Evolutionary conservation across 2,329 filamentous ascomycete species (phyloP).

Genomic region (Nigrograna mackinnonii): DNA sequence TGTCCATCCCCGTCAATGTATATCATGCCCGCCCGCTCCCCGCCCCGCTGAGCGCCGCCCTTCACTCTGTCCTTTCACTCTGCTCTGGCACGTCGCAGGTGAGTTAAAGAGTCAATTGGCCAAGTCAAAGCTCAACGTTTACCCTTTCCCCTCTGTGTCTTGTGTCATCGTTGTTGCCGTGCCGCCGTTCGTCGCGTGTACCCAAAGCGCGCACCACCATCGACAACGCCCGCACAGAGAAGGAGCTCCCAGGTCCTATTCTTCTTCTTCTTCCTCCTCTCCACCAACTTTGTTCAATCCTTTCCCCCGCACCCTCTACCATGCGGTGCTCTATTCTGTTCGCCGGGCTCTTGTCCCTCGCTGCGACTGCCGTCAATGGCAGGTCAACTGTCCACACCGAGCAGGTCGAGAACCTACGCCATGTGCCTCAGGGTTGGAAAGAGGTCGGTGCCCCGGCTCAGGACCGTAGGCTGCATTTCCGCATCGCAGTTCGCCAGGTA

Average conservation of each 20-base stretch:
- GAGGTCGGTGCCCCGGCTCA: slow-evolving; percentile 35
- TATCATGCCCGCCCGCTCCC: slow-evolving; percentile 14
- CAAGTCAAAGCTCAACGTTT: too few species aligned
- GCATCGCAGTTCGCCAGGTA: slow-evolving; percentile 44
- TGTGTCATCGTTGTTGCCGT: neutral
- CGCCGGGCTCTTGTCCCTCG: slow-evolving; percentile 36
- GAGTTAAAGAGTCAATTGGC: too few species aligned
- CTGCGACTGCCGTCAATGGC: slow-evolving; percentile 22
- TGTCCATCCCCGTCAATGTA: slow-evolving; percentile 3
- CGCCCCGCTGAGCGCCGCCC: slow-evolving; percentile 1
- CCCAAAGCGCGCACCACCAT: neutral
- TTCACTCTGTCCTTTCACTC: slow-evolving; percentile 1
- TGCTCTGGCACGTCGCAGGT: neutral
- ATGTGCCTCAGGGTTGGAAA: slow-evolving; percentile 40
- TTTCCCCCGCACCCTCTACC: neutral
- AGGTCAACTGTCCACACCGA: slow-evolving; percentile 28
- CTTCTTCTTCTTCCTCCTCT: too few species aligned
- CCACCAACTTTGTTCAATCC: too few species aligned
- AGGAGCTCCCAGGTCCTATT: neutral
- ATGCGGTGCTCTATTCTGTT: slow-evolving; percentile 35
- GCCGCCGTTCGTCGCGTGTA: neutral
- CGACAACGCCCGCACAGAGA: neutral
- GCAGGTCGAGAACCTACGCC: slow-evolving; percentile 33
- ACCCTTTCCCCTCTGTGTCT: slow-evolving; percentile 1
- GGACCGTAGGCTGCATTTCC: slow-evolving; percentile 38